These are phyloP conservation scores for Thuja plicata DNA, from an alignment of 83 land plant species.

Conservation along the genomic window DNA sequence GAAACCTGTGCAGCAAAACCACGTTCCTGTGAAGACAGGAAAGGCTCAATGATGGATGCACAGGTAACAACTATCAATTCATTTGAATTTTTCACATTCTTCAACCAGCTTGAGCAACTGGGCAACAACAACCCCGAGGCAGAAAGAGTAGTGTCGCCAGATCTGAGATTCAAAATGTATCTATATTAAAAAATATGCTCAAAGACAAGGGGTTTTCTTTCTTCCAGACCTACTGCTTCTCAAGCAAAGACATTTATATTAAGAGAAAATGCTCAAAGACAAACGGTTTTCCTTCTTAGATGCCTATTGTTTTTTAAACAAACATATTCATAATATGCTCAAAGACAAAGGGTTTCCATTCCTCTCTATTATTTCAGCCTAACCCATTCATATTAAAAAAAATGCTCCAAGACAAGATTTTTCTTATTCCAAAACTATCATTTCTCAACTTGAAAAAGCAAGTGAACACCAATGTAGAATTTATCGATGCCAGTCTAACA, in stretches of 20 bases:
- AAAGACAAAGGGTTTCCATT: neutral
- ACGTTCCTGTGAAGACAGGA: constrained; percentile 26
- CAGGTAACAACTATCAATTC: constrained; percentile 32
- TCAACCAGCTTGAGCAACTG: constrained; percentile 3
- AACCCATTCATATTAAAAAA: neutral
- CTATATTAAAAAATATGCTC: neutral
- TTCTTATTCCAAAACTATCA: neutral
- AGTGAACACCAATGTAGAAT: neutral
- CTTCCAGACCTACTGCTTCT: neutral
- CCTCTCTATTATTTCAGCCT: neutral
- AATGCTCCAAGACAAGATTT: neutral
- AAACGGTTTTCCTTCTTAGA: neutral
- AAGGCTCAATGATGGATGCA: constrained; percentile 61
- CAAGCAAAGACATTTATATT: neutral
- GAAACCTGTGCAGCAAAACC: constrained; percentile 22
- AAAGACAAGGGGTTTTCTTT: neutral
- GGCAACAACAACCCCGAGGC: constrained; percentile 78
- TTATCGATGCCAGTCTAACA: neutral
- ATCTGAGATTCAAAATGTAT: constrained; percentile 28
- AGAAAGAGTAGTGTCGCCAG: constrained; percentile 81
- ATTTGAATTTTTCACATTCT: constrained; percentile 12
- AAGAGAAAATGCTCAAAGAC: neutral
- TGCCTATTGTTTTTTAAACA: neutral
- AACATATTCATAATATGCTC: neutral
- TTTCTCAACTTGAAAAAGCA: neutral